Evolutionary conservation across 768 basidiomycete species (phyloP), one percentile per base, ranked within the genome.

Genomic region (Suillus brevipes): DNA sequence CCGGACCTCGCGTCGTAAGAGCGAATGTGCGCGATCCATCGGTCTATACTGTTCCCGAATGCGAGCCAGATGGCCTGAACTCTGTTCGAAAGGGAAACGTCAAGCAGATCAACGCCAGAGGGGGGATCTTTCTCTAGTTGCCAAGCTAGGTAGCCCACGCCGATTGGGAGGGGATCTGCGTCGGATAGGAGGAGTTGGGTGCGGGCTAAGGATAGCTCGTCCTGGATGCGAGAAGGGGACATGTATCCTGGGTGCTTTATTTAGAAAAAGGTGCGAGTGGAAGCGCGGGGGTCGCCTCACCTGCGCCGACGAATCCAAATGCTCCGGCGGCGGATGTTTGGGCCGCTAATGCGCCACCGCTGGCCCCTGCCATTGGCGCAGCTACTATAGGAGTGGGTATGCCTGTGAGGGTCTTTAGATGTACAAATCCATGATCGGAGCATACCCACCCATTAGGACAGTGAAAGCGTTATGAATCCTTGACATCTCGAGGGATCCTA

Each of bases 91-190:
- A 92, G 80, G 12, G 84, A 84, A 37, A 80, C 72, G 4, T 78
- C 74, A 31, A 92, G 72, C 37, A 87, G 68, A 20, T 80, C 75
- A 37, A 79, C 70, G 7, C 83, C 80, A 49, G 74, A 67, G 7
- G 74, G 74, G 23, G 76, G 73, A 16, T 79, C 72, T 53, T 82
- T 77, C 60, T 94, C 90, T 18, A 94, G 81, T 66, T 82, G 81
- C 90, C 90, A 95, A 16, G 79, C 83, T 31, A 94, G 77, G 73
- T 87, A 91, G 14, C 92, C 91, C n/a, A 90, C 84, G 31, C 92
- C 92, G 65, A 94, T 79, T 9, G 85, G 87, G 37, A 82, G 78
- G 6, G 75, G 73, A 13, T 79, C 69, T 28, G 73, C 65, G 56
- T 74, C 70, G 23, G 69, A 55, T 6, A 78, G 59, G 20, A 74